Evolutionary conservation across 768 basidiomycete species (phyloP), one percentile per base, ranked within the genome.

Genomic region (Russula brevipes): DNA sequence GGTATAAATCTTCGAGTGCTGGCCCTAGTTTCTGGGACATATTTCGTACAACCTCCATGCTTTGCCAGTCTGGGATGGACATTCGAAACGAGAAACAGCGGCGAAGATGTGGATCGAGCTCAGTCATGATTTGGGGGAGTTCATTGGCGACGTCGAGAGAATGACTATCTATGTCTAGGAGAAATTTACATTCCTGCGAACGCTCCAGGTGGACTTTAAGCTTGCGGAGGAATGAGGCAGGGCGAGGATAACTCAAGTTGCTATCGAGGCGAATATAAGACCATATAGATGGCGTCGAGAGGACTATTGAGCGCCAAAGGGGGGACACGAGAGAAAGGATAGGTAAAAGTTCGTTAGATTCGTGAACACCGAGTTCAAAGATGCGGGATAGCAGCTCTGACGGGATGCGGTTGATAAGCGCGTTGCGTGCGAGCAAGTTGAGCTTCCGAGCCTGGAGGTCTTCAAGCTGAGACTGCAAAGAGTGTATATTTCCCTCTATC

Each of bases 71-170:
- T 1, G 68, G 68, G 4, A 69, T 70, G 5, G 69, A 72, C 36
- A 73, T 62, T 33, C 68, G 66, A 61, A 74, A 72, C 12, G 67
- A 71, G 64, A 71, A 74, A 61, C 73, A 73, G 16, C 72, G 69
- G 3, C 64, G 59, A 19, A 74, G 68, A 50, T 74, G 72, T 5
- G 73, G 71, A 46, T 68, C 61, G 38, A 73, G 63, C 31, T 65
- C 68, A 6, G 60, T 42, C 66, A 74, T 69, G 55, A 74, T 67
- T 31, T 66, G 59, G 19, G 66, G 63, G 7, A 70, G 62, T 50
- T 71, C 71, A 42, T 56, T 54, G 16, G 39, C 38, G 47, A 53
- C 61, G 46, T 73, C 73, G 44, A 71, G 41, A 45, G 69, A 71
- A 31, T 70, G 68, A 54, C 69, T 65, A 62, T 73, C 71, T 57